Conservation (phyloP, 2,329 filamentous ascomycete species). For the Orbilia blumenaviensis region DNA sequence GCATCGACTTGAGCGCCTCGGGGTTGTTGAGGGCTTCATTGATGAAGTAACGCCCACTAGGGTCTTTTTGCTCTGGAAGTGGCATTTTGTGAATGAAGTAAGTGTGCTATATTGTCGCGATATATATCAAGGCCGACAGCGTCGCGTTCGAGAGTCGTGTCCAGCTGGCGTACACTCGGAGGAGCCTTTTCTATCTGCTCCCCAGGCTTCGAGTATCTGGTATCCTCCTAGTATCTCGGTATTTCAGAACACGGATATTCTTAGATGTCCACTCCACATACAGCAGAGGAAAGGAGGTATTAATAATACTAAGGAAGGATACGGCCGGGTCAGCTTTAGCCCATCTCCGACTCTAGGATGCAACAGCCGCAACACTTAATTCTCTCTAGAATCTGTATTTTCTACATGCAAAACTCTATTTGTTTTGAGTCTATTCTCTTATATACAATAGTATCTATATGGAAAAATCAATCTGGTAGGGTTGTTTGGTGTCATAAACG, state of each 20-base stretch:
- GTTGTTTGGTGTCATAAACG: background rate
- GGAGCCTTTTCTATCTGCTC: too few species aligned
- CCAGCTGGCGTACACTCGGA: too few species aligned
- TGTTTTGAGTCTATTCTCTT: background rate
- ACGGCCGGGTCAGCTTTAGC: too few species aligned
- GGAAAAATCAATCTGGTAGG: background rate
- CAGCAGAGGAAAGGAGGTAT: too few species aligned
- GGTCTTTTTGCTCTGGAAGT: slow-evolving; percentile 6
- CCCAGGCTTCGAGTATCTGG: too few species aligned
- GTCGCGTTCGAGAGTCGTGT: too few species aligned
- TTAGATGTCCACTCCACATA: too few species aligned
- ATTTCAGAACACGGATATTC: too few species aligned
- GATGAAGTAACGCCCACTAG: slow-evolving; percentile 38
- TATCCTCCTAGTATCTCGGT: background rate
- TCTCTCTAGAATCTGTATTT: background rate
- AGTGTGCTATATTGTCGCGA: background rate
- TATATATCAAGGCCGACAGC: background rate
- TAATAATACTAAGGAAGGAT: too few species aligned
- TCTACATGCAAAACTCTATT: background rate
- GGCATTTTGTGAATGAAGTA: background rate
- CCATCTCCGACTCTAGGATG: background rate
- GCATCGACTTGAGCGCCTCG: background rate
- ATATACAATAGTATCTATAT: background rate
- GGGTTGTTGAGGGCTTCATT: slow-evolving; percentile 34
- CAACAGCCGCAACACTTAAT: slow-evolving; percentile 20